Percentiles rank a stretch among this genome's conserved stretches.
Conservation (phyloP, 2,329 filamentous ascomycete species). For the Verticillium albo-atrum region DNA sequence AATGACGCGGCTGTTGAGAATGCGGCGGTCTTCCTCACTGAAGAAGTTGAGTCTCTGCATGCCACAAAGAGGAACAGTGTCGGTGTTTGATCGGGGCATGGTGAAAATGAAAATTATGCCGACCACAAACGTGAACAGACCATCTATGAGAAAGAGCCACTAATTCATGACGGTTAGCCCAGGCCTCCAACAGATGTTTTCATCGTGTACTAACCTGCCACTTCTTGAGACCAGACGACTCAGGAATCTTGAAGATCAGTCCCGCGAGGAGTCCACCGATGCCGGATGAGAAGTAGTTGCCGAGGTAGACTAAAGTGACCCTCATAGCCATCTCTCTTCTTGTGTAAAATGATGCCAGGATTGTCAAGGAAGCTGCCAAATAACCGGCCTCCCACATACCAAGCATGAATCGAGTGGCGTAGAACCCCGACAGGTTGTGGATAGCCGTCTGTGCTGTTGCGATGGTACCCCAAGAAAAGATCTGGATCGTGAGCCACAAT, state of each 20-base stretch:
- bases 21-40: background rate
- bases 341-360: background rate
- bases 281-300: background rate
- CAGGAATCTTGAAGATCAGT: background rate
- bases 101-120: background rate
- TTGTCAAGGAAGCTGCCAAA: background rate
- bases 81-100: background rate
- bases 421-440: background rate
- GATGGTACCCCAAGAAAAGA: background rate
- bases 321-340: background rate
- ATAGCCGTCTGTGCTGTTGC: background rate
- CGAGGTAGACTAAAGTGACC: background rate
- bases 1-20: background rate
- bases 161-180: background rate
- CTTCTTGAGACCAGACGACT: background rate
- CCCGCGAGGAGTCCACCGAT: background rate
- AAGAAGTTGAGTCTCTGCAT: background rate
- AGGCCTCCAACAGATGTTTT: too few species aligned
- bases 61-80: background rate
- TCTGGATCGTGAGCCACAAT: background rate
- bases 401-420: background rate
- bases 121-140: background rate
- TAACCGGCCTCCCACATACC: background rate
- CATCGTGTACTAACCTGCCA: background rate
- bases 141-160: background rate